Percentiles rank a stretch among this genome's conserved stretches.
These are phyloP conservation scores for Aphanoascus verrucosus DNA, from an alignment of 2,329 filamentous ascomycete genomes.

Conservation along the genomic window DNA sequence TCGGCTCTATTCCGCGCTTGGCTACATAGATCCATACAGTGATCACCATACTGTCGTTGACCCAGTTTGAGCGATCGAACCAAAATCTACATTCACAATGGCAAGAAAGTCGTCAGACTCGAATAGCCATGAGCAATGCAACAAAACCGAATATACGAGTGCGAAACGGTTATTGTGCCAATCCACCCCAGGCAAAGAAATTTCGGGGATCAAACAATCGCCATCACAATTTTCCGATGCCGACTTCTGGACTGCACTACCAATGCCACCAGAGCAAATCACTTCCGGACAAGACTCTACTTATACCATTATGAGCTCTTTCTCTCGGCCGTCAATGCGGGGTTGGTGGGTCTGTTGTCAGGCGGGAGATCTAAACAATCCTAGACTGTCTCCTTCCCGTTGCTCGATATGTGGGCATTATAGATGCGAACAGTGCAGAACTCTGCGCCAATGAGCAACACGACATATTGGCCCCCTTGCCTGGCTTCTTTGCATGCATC, in stretches of 20 bases:
- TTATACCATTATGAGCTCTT: not conserved
- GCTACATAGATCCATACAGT: too few relatives aligned
- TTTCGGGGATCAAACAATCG: not conserved
- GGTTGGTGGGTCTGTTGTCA: constrained; percentile 16
- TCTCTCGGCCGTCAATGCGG: not conserved
- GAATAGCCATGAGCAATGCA: not conserved
- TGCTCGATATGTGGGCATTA: constrained; percentile 15
- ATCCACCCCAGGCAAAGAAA: not conserved
- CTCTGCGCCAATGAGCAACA: not conserved
- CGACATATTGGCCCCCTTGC: not conserved
- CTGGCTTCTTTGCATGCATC: not conserved
- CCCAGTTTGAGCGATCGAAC: too few relatives aligned
- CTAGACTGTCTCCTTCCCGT: constrained; percentile 8
- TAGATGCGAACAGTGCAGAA: constrained; percentile 8
- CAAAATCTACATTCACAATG: too few relatives aligned
- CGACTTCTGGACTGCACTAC: not conserved
- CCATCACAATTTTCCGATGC: not conserved
- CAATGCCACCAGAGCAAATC: not conserved
- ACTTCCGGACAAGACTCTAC: not conserved
- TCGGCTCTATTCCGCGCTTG: too few relatives aligned
- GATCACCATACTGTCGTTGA: too few relatives aligned
- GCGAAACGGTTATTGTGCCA: not conserved
- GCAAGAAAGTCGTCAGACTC: not conserved
- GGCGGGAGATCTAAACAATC: constrained; percentile 16
- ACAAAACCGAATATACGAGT: too few relatives aligned